These are phyloP conservation scores for Pochonia chlamydosporia DNA, from an alignment of 2,329 filamentous ascomycete genomes.

Conservation along the genomic window DNA sequence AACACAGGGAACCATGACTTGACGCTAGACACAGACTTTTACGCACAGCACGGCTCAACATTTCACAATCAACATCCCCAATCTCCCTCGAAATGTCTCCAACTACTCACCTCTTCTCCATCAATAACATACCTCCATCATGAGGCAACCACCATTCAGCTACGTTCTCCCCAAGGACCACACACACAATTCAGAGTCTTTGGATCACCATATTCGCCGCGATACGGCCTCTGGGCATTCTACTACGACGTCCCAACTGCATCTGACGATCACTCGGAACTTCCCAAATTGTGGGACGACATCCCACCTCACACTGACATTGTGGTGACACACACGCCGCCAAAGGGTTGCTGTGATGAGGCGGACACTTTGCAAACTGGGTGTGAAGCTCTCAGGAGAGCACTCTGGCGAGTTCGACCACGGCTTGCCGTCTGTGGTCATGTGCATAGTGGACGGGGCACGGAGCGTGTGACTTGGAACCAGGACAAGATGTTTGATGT, in stretches of 20 bases:
- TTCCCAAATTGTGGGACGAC: conserved; percentile 48
- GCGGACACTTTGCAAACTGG: conserved; percentile 38
- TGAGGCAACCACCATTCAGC: conserved; percentile 43
- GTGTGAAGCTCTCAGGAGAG: conserved; percentile 52
- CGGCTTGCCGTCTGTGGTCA: conserved; percentile 65
- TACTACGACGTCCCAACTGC: conserved; percentile 41
- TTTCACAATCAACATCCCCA: conserved; percentile 54
- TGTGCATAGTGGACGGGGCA: conserved; percentile 63
- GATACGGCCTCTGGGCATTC: conserved; percentile 59
- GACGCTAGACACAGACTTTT: conserved; percentile 62
- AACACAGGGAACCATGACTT: conserved; percentile 66
- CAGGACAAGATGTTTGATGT: conserved; percentile 39
- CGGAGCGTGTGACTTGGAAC: conserved; percentile 57
- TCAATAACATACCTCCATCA: conserved; percentile 63
- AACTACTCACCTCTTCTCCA: conserved; percentile 46
- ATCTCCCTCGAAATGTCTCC: conserved; percentile 45
- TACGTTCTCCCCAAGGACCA: conserved; percentile 49
- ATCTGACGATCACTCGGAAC: conserved; percentile 12
- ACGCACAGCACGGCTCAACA: conserved; percentile 41
- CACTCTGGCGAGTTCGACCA: conserved; percentile 57
- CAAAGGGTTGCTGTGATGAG: conserved; percentile 53
- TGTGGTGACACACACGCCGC: conserved; percentile 66
- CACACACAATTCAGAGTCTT: conserved; percentile 60
- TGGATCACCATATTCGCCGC: conserved; percentile 62
- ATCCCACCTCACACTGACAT: conserved; percentile 60